phyloP scores from a whole-genome alignment of 495 filamentous ascomycete genomes.

The Cryomyces minteri region DNA sequence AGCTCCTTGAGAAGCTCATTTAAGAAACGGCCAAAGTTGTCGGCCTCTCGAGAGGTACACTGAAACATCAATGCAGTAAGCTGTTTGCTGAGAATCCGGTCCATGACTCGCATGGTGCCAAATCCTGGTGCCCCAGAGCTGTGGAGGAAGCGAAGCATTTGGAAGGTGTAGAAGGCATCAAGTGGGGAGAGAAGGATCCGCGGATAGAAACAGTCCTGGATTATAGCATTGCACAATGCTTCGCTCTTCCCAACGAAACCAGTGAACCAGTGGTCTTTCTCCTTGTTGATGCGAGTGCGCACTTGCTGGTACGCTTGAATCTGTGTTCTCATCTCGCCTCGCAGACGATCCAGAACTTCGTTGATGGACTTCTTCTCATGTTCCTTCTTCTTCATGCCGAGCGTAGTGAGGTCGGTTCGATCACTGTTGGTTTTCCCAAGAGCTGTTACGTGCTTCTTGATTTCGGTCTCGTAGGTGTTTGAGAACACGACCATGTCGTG shows the following conservation, averaged over 20 bases:
- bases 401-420: constrained; percentile 46
- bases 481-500: constrained; percentile 60
- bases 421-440: constrained; percentile 45
- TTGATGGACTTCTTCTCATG: constrained; percentile 38
- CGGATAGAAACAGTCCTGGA: constrained; percentile 83
- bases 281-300: constrained; percentile 44
- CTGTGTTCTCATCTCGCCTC: constrained; percentile 49
- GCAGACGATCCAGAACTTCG: constrained; percentile 40
- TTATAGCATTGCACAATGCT: constrained; percentile 48
- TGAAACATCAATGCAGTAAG: constrained; percentile 67
- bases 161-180: constrained; percentile 75
- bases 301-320: constrained; percentile 44
- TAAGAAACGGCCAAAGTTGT: constrained; percentile 78
- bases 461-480: constrained; percentile 56
- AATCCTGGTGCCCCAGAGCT: constrained; percentile 67
- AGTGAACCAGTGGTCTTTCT: constrained; percentile 68
- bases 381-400: constrained; percentile 43
- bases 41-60: constrained; percentile 75
- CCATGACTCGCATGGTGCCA: constrained; percentile 66
- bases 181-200: constrained; percentile 64
- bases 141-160: constrained; percentile 73
- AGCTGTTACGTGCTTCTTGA: constrained; percentile 38
- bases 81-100: constrained; percentile 64
- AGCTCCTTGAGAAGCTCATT: constrained; percentile 64
- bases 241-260: constrained; percentile 41